A percentile compares a stretch with the other conserved stretches of the same genome.
These are phyloP conservation scores for Combretum micranthum DNA, from an alignment of 345 rosid genomes.

Conservation along the genomic window DNA sequence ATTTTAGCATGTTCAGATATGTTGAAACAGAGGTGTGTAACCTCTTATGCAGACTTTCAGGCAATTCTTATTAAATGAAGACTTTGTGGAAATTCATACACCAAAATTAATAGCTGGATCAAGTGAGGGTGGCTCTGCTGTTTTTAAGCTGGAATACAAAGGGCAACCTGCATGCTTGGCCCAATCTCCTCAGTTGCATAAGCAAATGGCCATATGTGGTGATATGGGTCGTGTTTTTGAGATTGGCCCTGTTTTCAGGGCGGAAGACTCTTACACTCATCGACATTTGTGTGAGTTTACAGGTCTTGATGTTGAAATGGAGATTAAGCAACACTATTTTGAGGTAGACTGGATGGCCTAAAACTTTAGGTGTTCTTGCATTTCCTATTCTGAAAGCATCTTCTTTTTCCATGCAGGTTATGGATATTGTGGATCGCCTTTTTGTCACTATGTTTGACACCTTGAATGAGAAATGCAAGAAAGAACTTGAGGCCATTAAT, in stretches of 20 bases:
- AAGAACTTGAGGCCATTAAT: slow-evolving; percentile 68
- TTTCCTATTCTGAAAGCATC: slow-evolving; percentile 4
- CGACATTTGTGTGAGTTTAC: slow-evolving; percentile 86
- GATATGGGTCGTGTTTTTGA: slow-evolving; percentile 73
- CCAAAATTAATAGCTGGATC: slow-evolving; percentile 84
- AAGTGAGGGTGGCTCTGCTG: slow-evolving; percentile 97
- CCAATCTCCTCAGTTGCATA: slow-evolving; percentile 94
- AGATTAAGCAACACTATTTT: slow-evolving; percentile 60
- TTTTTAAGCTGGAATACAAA: slow-evolving; percentile 81
- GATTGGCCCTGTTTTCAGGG: slow-evolving; percentile 85
- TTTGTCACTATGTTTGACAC: slow-evolving; percentile 64
- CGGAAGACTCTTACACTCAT: slow-evolving; percentile 86
- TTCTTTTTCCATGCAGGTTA: slow-evolving; percentile 38
- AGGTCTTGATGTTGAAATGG: slow-evolving; percentile 92
- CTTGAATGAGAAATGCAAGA: slow-evolving; percentile 53
- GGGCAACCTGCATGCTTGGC: slow-evolving; percentile 88
- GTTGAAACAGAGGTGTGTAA: not conserved
- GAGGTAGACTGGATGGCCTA: slow-evolving; percentile 35
- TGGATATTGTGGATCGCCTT: slow-evolving; percentile 69
- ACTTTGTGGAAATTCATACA: slow-evolving; percentile 74
- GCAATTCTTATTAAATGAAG: slow-evolving; percentile 43
- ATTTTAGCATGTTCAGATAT: not conserved
- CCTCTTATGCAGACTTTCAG: slow-evolving; percentile 52
- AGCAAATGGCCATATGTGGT: slow-evolving; percentile 85
- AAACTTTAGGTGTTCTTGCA: not conserved